Evolutionary conservation across 1,139 yeast genomes (phyloP).

Genomic region (Protomyces inouyei): DNA sequence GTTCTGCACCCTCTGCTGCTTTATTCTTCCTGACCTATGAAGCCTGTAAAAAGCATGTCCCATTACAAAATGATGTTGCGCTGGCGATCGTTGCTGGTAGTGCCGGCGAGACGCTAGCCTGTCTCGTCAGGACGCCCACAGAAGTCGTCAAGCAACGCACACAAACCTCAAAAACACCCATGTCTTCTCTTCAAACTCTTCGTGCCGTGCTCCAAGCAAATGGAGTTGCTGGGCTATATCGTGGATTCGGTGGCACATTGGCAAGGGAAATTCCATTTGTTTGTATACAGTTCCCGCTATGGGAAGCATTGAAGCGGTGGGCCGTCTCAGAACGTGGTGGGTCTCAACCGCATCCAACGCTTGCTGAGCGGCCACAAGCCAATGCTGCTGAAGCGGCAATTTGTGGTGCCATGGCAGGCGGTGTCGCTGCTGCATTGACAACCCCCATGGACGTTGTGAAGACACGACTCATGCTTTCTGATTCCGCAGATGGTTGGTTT

Average conservation of each 20-base stretch:
- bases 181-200: slow-evolving; percentile 63
- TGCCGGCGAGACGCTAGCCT: slow-evolving; percentile 86
- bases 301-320: slow-evolving; percentile 73
- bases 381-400: slow-evolving; percentile 76
- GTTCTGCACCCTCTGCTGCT: slow-evolving; percentile 85
- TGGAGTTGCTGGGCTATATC: slow-evolving; percentile 71
- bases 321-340: slow-evolving; percentile 35
- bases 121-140: slow-evolving; percentile 91
- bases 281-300: slow-evolving; percentile 86
- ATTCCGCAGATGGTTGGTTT: slow-evolving; percentile 47
- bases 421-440: slow-evolving; percentile 86
- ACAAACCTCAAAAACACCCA: slow-evolving; percentile 58
- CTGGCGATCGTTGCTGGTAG: slow-evolving; percentile 56
- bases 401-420: slow-evolving; percentile 94
- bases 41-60: slow-evolving; percentile 36
- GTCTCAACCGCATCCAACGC: slow-evolving; percentile 31
- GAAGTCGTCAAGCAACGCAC: slow-evolving; percentile 94
- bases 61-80: background rate
- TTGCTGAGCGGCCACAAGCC: slow-evolving; percentile 42
- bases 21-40: slow-evolving; percentile 88
- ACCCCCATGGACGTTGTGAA: slow-evolving; percentile 92
- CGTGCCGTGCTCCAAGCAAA: slow-evolving; percentile 55
- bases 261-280: slow-evolving; percentile 96
- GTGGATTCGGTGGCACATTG: slow-evolving; percentile 91
- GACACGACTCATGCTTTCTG: slow-evolving; percentile 79